phyloP scores from a whole-genome alignment of 371 early-diverging fungal species.

The Lichtheimia hyalospora region DNA sequence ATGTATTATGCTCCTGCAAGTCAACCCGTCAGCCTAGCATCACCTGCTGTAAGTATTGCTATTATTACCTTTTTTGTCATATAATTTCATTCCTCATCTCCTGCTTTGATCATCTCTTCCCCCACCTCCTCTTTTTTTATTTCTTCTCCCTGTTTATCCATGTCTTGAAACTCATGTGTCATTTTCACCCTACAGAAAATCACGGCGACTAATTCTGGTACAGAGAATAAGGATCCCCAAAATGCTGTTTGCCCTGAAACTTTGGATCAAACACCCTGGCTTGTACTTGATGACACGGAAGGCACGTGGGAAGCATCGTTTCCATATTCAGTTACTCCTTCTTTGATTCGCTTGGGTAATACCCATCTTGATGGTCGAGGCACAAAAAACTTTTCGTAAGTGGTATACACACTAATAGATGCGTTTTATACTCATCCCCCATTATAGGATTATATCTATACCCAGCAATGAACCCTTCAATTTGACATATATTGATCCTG shows the following conservation, averaged over 20 bases:
- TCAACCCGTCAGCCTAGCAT: constrained; percentile 36
- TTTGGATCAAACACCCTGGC: constrained; percentile 52
- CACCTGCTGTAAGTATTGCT: constrained; percentile 26
- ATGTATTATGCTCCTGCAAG: constrained; percentile 36
- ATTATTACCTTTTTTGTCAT: constrained; percentile 1
- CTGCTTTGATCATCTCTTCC: constrained; percentile 3
- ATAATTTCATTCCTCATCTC: neutral
- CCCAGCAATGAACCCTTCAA: constrained; percentile 46
- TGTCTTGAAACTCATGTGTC: constrained; percentile 8
- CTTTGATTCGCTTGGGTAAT: constrained; percentile 69
- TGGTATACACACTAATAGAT: constrained; percentile 1
- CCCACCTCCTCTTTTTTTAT: neutral
- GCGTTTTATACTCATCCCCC: neutral
- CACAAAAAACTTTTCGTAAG: constrained; percentile 65
- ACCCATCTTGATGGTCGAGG: constrained; percentile 58
- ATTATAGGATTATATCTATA: constrained; percentile 38
- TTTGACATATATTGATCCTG: constrained; percentile 66
- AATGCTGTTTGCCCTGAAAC: constrained; percentile 49
- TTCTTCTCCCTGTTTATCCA: constrained; percentile 1
- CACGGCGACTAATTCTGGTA: constrained; percentile 26
- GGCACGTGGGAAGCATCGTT: constrained; percentile 70
- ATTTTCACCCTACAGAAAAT: constrained; percentile 14
- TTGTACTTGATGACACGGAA: constrained; percentile 59
- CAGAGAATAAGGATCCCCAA: constrained; percentile 42
- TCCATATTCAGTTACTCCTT: constrained; percentile 59